Evolutionary conservation across 768 basidiomycete genomes (phyloP), one percentile per base, ranked within the genome.

Genomic region (Tricholomella constricta): DNA sequence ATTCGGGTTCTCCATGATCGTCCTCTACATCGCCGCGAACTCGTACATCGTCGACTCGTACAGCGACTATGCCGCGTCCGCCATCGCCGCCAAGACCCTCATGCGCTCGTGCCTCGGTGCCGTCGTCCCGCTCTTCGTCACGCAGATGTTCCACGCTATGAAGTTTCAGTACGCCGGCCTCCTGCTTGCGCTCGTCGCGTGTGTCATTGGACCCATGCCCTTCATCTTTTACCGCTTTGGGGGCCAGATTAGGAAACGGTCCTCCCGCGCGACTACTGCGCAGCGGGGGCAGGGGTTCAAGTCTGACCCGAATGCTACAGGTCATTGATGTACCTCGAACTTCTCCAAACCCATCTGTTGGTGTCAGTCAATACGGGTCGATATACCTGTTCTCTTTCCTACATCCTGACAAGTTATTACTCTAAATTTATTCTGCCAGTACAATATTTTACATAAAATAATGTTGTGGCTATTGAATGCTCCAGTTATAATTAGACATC

Each of bases 1-100:
- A 34, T 74, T 77, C 50, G 76, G 76, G 11, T 68, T 74, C 45
- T 69, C 72, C 37, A 72, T 77, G 70, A 72, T 74, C 58, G 60
- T 76, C 47, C 54, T 77, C 54, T 78, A 76, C 65, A 66, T 76
- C 58, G 69, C 73, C 36, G 73, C 72, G 15, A 73, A 77, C 59
- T 75, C 73, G 1, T 77, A 76, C 63, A 75, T 77, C 65, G 68
- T 77, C 55, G 76, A 77, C 63, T 70, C 69, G 15, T 75, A 73
- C 65, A 68, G 65, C 56, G 58, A 59, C 41, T 77, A 68, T 57
- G 76, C 76, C 10, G 78, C 79, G 0, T 73, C 71, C 15, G 78
- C 77, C 6, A 70, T 78, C 52, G 74, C 76, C 1, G 77, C 77
- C 11, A 76, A 76, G 53, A 77, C 78, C 22, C 56, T 75, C 29